Conservation (phyloP, 768 basidiomycete species). For the Omphalotus guepiniiformis region DNA sequence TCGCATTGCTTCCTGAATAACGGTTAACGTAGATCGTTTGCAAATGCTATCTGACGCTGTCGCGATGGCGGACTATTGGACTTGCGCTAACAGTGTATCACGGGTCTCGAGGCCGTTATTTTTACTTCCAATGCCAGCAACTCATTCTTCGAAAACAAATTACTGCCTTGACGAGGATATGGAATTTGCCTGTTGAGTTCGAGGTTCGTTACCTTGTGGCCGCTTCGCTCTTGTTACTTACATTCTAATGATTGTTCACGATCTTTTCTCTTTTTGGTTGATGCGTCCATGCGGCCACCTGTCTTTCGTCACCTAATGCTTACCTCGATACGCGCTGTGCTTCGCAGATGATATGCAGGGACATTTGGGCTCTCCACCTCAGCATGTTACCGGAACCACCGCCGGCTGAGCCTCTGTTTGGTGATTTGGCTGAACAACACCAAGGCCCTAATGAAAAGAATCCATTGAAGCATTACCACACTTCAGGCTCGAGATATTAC, state of each 20-base stretch:
- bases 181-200: constrained; percentile 76
- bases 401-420: constrained; percentile 46
- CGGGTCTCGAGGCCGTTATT: constrained; percentile 70
- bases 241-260: not conserved
- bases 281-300: no score
- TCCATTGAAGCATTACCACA: not conserved
- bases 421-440: constrained; percentile 20
- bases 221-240: not conserved
- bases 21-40: no score
- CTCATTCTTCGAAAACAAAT: constrained; percentile 77
- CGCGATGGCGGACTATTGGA: not conserved
- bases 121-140: constrained; percentile 84
- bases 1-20: not conserved
- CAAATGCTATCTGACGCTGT: constrained; percentile 8
- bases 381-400: constrained; percentile 55
- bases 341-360: constrained; percentile 63
- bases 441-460: not conserved
- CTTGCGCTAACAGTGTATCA: constrained; percentile 67
- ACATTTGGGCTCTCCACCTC: constrained; percentile 79
- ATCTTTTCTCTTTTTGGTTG: no score
- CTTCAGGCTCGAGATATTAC: no score
- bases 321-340: not conserved
- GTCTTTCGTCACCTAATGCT: no score
- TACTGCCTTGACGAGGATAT: constrained; percentile 48
- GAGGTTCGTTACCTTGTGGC: constrained; percentile 51